Percentiles rank a stretch among this genome's conserved stretches.
Conservation (phyloP, 163 green algal species). For the Volvox carteri region DNA sequence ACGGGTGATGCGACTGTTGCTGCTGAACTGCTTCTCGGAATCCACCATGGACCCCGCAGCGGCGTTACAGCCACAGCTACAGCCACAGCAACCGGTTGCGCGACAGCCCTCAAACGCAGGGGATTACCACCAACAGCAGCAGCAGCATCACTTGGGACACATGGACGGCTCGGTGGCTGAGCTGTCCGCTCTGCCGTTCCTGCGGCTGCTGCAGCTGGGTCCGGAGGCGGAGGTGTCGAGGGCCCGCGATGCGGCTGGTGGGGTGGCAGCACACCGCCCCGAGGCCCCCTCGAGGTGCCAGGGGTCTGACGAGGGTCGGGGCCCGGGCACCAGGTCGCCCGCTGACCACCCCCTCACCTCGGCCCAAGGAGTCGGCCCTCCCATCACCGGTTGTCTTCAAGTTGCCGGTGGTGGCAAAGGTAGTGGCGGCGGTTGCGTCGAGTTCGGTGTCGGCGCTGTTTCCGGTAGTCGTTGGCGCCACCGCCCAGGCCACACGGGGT, state of each 20-base stretch:
- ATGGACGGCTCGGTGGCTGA: too few species aligned
- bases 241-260: neutral
- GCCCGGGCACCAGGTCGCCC: too few species aligned
- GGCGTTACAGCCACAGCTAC: neutral
- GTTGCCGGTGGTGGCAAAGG: neutral
- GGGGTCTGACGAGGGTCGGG: neutral
- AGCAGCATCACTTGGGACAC: neutral
- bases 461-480: neutral
- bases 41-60: neutral
- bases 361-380: too few species aligned
- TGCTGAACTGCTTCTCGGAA: conserved; percentile 47
- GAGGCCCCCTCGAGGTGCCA: too few species aligned
- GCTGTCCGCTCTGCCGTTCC: too few species aligned
- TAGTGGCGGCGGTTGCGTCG: neutral
- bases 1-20: neutral
- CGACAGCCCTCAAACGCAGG: neutral
- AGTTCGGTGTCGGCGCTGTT: too few species aligned
- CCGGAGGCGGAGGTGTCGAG: neutral
- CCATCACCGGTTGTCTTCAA: neutral
- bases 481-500: conserved; percentile 22
- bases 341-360: too few species aligned
- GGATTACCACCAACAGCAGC: neutral
- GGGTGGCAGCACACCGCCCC: too few species aligned
- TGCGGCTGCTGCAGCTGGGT: neutral
- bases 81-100: neutral